Evolutionary conservation across 2,329 filamentous ascomycete species (phyloP).

Genomic region (Amesomyces nigricolor): DNA sequence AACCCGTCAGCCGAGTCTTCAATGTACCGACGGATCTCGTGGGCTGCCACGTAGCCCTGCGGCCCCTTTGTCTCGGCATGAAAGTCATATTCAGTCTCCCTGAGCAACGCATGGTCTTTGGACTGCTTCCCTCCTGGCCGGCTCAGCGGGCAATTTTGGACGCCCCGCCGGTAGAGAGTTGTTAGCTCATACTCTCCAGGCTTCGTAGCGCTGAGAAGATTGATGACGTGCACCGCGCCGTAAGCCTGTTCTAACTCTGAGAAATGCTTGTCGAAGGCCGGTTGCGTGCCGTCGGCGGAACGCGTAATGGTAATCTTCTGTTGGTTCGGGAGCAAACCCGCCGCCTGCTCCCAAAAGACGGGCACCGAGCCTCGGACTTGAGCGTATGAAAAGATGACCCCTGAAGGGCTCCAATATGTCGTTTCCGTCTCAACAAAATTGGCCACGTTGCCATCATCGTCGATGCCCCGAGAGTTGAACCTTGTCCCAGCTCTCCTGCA

Average conservation of each 20-base stretch:
- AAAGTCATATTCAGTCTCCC: slow-evolving; percentile 88
- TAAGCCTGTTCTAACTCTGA: slow-evolving; percentile 80
- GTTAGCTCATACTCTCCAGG: slow-evolving; percentile 80
- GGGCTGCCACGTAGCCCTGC: slow-evolving; percentile 85
- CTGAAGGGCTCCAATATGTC: slow-evolving; percentile 75
- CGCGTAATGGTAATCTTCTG: slow-evolving; percentile 91
- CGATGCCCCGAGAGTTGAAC: slow-evolving; percentile 95
- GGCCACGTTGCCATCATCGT: slow-evolving; percentile 94
- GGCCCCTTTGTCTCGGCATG: slow-evolving; percentile 88
- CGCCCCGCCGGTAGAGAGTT: slow-evolving; percentile 70
- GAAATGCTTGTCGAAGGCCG: slow-evolving; percentile 93
- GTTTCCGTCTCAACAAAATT: slow-evolving; percentile 99
- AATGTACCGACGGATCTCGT: slow-evolving; percentile 72
- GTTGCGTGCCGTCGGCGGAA: slow-evolving; percentile 84
- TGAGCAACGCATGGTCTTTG: slow-evolving; percentile 67
- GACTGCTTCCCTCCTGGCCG: slow-evolving; percentile 49
- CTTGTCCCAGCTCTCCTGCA: slow-evolving; percentile 87
- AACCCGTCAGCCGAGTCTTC: slow-evolving; percentile 77
- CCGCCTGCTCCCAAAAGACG: slow-evolving; percentile 92
- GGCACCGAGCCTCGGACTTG: slow-evolving; percentile 91
- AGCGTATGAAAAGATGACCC: slow-evolving; percentile 82
- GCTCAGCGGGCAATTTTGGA: slow-evolving; percentile 68
- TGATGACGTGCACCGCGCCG: slow-evolving; percentile 86
- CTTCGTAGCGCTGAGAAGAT: slow-evolving; percentile 87
- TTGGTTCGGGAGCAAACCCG: slow-evolving; percentile 81